These are phyloP conservation scores for Posidonia oceanica DNA, from an alignment of 116 monocot genomes.

Conservation along the genomic window DNA sequence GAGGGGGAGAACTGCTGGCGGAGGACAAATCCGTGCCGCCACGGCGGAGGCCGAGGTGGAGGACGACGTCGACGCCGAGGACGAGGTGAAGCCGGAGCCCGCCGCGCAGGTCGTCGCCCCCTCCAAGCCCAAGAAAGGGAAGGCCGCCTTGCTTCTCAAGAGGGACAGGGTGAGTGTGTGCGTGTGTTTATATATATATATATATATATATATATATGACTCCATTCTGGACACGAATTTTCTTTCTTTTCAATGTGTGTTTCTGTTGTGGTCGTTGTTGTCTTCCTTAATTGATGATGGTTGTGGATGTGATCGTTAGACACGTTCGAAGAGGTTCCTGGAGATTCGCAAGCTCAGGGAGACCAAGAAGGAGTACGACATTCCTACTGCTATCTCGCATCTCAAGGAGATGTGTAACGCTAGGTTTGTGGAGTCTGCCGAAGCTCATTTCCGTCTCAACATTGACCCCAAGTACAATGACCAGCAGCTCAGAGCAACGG, in stretches of 20 bases:
- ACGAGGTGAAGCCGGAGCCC: conserved; percentile 5
- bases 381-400: conserved; percentile 52
- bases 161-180: conserved; percentile 59
- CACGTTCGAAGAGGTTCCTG: conserved; percentile 80
- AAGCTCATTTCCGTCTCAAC: conserved; percentile 94
- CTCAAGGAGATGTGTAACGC: conserved; percentile 53
- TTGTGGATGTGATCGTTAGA: conserved; percentile 20
- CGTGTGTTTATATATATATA: too few relatives aligned
- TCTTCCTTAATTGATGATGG: background rate
- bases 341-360: conserved; percentile 98
- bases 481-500: conserved; percentile 94
- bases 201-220: too few relatives aligned
- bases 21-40: conserved; percentile 3
- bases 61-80: conserved; percentile 16
- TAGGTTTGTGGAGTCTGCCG: conserved; percentile 84
- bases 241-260: background rate
- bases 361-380: conserved; percentile 73
- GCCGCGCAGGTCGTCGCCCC: conserved; percentile 14
- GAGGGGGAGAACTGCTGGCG: background rate
- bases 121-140: conserved; percentile 64
- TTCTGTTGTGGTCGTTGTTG: background rate
- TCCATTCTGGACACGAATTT: too few relatives aligned
- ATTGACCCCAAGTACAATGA: conserved; percentile 97
- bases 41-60: conserved; percentile 26
- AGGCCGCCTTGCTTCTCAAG: conserved; percentile 77